Evolutionary conservation across 192 early-diverging fungal species (phyloP), one percentile per base, ranked within the genome.

Genomic region (Mortierella claussenii): DNA sequence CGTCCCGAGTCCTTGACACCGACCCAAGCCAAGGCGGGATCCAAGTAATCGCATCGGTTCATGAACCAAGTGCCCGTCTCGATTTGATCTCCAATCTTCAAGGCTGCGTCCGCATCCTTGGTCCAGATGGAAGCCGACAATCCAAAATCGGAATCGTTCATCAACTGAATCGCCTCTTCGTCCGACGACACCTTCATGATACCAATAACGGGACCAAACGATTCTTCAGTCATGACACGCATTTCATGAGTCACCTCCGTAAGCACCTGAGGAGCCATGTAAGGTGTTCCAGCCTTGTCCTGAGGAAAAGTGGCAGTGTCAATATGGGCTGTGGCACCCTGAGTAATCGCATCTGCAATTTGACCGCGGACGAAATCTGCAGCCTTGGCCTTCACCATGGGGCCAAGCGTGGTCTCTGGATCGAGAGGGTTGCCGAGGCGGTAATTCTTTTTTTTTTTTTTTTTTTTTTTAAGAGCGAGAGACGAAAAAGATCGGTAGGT

Each of bases 81-180:
- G 43, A 94, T 82, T 36, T 79, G 76, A 42, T 89, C 82, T 23
- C 86, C 90, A 56, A 95, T 87, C 12, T 32, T 69, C 46, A 88
- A 31, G 0, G 87, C 93, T 27, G 82, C 82, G 18, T 91, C 83
- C 4, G 58, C 45, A 65, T 90, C 85, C 34, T 73, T 67, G 0
- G 94, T 94, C 94, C 94, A 95, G 47, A 95, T 85, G 34, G 88
- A 90, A 4, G 92, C 89, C 18, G 94, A 93, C 28, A 95, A 67
- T 11, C 94, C 94, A 74, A 88, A 95, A 26, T 86, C 81, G 13
- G 84, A 87, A 67, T 95, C 94, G 60, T 95, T 95, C 89, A 95
- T 95, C 26, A 93, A 64, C 8, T 62, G 63, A 30, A 95, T 80
- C 7, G 94, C 94, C 68, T 94, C 91, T 24, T 88, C 85, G 55